These are phyloP conservation scores for Plasmodium coatneyi DNA, from an alignment of 169 alveolate genomes.

Conservation along the genomic window DNA sequence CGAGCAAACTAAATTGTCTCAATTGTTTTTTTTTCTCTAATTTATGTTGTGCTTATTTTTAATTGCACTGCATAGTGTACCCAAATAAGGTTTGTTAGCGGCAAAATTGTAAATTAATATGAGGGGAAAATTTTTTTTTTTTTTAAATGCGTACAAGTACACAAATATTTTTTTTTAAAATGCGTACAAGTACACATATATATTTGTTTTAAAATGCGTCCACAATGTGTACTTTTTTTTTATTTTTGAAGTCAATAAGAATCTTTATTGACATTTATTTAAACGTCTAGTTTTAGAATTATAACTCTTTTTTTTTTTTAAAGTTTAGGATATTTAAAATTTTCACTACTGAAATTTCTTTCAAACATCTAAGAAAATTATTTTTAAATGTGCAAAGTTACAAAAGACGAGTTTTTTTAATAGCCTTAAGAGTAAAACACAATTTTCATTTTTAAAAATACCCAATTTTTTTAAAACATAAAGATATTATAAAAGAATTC, in stretches of 20 bases:
- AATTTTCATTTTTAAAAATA: slow-evolving; percentile 8
- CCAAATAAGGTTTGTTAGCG: not conserved
- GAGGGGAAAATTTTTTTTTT: not conserved
- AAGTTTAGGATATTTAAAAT: not conserved
- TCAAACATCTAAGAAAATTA: slow-evolving; percentile 17
- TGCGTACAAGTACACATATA: not conserved
- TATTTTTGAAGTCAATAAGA: slow-evolving; percentile 12
- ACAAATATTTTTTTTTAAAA: not conserved
- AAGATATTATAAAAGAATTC: slow-evolving; percentile 12
- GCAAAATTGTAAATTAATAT: slow-evolving; percentile 17
- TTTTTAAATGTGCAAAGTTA: slow-evolving; percentile 38
- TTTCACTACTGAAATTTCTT: slow-evolving; percentile 20
- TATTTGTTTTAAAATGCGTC: not conserved
- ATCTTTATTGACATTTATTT: slow-evolving; percentile 19
- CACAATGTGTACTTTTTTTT: slow-evolving; percentile 5
- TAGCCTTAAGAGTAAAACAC: slow-evolving; percentile 2
- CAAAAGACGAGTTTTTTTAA: slow-evolving; percentile 44
- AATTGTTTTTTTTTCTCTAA: not conserved
- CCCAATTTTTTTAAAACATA: not conserved
- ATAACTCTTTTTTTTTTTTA: not conserved
- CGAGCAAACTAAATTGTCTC: slow-evolving; percentile 36
- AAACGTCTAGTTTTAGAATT: slow-evolving; percentile 55
- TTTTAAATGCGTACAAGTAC: not conserved
- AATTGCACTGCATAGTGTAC: not conserved
- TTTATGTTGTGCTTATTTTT: slow-evolving; percentile 11